Conservation (phyloP, 768 basidiomycete genomes). For the Auriscalpium vulgare region DNA sequence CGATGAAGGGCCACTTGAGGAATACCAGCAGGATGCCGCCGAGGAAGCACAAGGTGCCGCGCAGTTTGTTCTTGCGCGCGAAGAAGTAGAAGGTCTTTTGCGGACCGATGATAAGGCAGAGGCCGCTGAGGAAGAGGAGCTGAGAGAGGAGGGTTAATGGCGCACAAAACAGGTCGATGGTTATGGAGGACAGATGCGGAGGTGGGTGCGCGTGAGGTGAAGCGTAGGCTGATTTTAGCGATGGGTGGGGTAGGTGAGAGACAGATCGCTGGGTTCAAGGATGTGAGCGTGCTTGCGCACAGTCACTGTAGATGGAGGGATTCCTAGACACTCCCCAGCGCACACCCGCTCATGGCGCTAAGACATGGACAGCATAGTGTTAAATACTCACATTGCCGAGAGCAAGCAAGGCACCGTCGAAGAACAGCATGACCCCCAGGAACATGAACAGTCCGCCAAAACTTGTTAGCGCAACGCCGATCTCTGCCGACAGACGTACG, state of each 20-base stretch:
- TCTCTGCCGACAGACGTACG: conserved; percentile 47
- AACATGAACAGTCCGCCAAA: conserved; percentile 96
- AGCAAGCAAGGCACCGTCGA: conserved; percentile 91
- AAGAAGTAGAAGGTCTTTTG: conserved; percentile 98
- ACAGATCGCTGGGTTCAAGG: too few relatives aligned
- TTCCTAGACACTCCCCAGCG: too few relatives aligned
- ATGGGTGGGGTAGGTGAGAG: too few relatives aligned
- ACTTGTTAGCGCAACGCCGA: conserved; percentile 93
- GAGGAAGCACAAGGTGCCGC: conserved; percentile 83
- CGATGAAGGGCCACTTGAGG: conserved; percentile 89
- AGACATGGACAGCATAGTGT: conserved; percentile 1
- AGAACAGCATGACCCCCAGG: conserved; percentile 91
- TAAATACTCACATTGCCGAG: conserved; percentile 84
- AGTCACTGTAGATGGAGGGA: too few relatives aligned
- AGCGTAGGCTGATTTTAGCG: too few relatives aligned
- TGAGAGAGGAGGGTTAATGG: conserved; percentile 24
- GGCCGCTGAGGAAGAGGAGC: conserved; percentile 90
- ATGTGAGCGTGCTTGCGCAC: too few relatives aligned
- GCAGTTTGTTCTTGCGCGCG: conserved; percentile 87
- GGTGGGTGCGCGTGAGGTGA: too few relatives aligned
- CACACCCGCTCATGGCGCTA: too few relatives aligned
- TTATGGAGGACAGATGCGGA: neutral
- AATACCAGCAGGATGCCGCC: conserved; percentile 92
- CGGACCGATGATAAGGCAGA: conserved; percentile 95
- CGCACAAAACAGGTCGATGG: neutral